Base-by-base conservation (phyloP, 345 rosid genomes). In the Pseudoturritis turrita region DNA sequence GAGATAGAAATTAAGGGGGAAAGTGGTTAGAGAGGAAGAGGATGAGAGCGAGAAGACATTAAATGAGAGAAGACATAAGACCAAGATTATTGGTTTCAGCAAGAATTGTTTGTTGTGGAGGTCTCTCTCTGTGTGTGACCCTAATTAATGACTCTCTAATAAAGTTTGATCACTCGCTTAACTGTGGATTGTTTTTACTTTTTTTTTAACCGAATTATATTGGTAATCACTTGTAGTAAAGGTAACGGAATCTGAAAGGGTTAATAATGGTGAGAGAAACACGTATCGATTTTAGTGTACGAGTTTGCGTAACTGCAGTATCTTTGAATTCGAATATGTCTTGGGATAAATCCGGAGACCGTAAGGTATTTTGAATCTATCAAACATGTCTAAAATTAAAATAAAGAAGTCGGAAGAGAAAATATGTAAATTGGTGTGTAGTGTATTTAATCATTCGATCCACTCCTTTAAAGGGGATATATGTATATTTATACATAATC, bases 21-120 rank as follows among this genome's bases (percentile, higher is more conserved):
- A 59, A 74, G 78, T 74, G 4, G 78, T 74, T 74, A 74, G 78
- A 74, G 77, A 40, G 71, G 58, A 73, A 73, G 65, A 56, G 1
- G 74, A 50, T 58, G 73, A 74, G 55, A 50, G 54, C 35, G 65
- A 57, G 18, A 6, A 1, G 10, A 52, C 55, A 74, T 49, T 74
- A 28, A 74, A 74, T 74, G 78, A 58, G 50, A 50, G 60, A 68
- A 74, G 73, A 74, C 73, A 49, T 10, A 65, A 58, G 54, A 58
- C 54, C 37, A 74, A 74, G 62, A 40, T 74, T 59, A 74, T 74
- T 33, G 68, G 68, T 74, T 66, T 74, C 78, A 58, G 73, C 78
- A 45, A 49, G 53, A 67, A 74, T 58, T 74, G 73, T 74, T 74
- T 66, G 78, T 72, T 73, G 43, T 37, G 71, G 46, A 73, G 65